phyloP scores from a whole-genome alignment of 768 basidiomycete genomes.

The Agaricus blazei region DNA sequence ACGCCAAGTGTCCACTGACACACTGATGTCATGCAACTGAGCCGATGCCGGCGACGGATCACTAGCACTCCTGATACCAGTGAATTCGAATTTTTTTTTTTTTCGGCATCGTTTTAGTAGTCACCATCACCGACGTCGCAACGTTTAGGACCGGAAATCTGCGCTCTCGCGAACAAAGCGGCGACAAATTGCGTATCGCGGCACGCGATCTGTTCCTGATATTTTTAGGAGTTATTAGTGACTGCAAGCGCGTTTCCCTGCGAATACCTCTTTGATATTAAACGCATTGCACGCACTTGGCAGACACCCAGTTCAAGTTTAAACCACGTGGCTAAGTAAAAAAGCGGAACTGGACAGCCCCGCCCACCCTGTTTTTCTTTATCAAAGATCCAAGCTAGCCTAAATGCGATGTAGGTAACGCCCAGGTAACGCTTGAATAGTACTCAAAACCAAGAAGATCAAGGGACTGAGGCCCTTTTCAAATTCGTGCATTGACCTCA shows the following conservation, averaged over 20 bases:
- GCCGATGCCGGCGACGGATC: constrained; percentile 3
- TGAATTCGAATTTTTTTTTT: not conserved
- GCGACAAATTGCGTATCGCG: not conserved
- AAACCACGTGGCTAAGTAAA: constrained; percentile 4
- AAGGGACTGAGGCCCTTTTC: not conserved
- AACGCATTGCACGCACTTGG: not conserved
- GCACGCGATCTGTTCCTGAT: constrained; percentile 4
- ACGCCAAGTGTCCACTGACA: not conserved
- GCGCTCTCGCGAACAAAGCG: not conserved
- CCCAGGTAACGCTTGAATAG: not conserved
- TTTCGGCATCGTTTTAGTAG: not conserved
- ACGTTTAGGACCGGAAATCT: constrained; percentile 1
- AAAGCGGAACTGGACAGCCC: not conserved
- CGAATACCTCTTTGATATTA: not conserved
- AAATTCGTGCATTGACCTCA: not conserved
- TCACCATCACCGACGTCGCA: not conserved
- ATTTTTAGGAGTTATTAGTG: not conserved
- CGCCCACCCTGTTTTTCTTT: too few relatives aligned
- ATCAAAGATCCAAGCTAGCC: too few relatives aligned
- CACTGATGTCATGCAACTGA: not conserved
- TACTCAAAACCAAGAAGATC: constrained; percentile 1
- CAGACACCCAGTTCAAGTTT: not conserved
- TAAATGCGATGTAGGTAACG: not conserved
- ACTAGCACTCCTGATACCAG: not conserved
- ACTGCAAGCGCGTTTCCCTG: not conserved